Evolutionary conservation across 75 land plant species (phyloP).

Genomic region (Cryptomeria japonica): DNA sequence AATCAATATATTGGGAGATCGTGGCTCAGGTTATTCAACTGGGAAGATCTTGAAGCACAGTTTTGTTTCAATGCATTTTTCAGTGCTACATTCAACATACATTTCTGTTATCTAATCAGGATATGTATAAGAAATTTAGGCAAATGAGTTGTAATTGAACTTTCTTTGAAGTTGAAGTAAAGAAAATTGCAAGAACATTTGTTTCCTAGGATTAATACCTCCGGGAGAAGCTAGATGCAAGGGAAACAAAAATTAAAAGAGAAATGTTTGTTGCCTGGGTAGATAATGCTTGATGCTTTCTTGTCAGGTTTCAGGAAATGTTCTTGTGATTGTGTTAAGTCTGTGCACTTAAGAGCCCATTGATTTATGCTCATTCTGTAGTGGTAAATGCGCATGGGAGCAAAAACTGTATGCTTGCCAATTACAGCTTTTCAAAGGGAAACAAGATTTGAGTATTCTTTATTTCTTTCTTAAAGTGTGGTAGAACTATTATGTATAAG

Average conservation of each 20-base stretch:
- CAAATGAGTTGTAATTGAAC: background rate
- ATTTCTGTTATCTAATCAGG: background rate
- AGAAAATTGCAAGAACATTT: background rate
- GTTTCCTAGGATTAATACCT: background rate
- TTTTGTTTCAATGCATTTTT: background rate
- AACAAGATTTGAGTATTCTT: background rate
- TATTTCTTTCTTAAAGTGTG: background rate
- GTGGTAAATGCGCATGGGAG: background rate
- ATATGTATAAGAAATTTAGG: background rate
- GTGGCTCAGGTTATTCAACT: background rate
- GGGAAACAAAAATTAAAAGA: background rate
- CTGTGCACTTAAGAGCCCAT: background rate
- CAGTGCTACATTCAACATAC: background rate
- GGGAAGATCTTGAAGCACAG: conserved; percentile 6
- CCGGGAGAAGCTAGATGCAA: background rate
- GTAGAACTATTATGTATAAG: background rate
- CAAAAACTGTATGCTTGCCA: background rate
- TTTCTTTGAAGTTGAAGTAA: background rate
- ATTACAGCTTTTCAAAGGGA: background rate
- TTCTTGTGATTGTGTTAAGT: background rate
- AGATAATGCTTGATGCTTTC: background rate
- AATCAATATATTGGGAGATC: background rate
- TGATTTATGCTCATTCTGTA: background rate
- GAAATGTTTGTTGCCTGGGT: background rate
- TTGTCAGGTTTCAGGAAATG: background rate